phyloP scores from a whole-genome alignment of 2,329 filamentous ascomycete genomes.

The Colletotrichum australisinense region DNA sequence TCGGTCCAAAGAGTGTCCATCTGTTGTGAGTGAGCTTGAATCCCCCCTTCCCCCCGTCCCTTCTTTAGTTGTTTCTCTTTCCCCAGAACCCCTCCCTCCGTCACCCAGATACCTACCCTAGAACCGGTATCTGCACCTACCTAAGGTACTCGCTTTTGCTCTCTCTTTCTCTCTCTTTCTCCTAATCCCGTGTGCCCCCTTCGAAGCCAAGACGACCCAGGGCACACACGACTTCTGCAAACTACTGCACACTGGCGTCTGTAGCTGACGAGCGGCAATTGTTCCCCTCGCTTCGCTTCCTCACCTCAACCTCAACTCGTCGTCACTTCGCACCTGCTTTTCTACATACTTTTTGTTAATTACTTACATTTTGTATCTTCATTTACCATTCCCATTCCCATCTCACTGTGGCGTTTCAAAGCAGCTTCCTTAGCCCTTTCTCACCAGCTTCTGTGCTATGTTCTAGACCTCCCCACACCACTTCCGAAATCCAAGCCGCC shows the following conservation, averaged over 20 bases:
- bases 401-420: neutral
- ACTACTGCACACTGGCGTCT: constrained; percentile 3
- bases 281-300: neutral
- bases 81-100: neutral
- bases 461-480: constrained; percentile 17
- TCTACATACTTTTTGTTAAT: neutral
- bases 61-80: neutral
- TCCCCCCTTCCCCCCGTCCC: neutral
- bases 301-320: neutral
- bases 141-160: neutral
- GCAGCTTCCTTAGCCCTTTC: neutral
- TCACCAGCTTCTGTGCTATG: neutral
- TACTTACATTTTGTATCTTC: neutral
- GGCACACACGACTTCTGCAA: constrained; percentile 3
- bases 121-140: neutral
- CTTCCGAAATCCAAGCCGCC: constrained; percentile 22
- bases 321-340: constrained; percentile 9
- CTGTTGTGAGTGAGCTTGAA: neutral
- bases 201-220: neutral
- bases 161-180: too few species aligned
- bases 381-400: neutral
- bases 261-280: constrained; percentile 11
- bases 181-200: too few species aligned
- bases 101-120: neutral
- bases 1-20: neutral